Evolutionary conservation across 2,329 filamentous ascomycete species (phyloP).

Genomic region (Trichoderma asperellum): DNA sequence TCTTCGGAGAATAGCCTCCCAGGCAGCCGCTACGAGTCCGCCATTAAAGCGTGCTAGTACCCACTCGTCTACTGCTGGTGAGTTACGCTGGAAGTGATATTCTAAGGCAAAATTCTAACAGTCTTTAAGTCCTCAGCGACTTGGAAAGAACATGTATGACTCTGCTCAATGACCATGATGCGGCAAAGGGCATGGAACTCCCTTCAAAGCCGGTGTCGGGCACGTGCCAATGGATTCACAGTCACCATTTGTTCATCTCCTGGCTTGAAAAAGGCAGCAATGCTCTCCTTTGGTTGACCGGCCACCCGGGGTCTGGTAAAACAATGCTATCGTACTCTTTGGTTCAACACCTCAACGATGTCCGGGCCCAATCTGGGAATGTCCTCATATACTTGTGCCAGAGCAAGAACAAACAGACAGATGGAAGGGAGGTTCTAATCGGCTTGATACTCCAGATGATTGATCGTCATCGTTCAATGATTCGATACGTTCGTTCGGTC

Average conservation of each 20-base stretch:
- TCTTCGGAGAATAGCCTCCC: constrained; percentile 31
- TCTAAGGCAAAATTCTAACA: constrained; percentile 9
- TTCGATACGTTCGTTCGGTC: constrained; percentile 29
- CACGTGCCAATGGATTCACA: constrained; percentile 45
- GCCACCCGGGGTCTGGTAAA: constrained; percentile 45
- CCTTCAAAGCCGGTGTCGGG: constrained; percentile 39
- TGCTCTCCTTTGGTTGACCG: constrained; percentile 44
- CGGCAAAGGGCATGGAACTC: too few relatives aligned
- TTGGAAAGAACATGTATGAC: constrained; percentile 40
- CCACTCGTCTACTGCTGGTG: not conserved
- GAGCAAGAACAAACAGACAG: constrained; percentile 42
- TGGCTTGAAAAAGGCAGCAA: constrained; percentile 39
- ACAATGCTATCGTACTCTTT: constrained; percentile 43
- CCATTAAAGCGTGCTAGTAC: too few relatives aligned
- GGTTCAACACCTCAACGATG: constrained; percentile 37
- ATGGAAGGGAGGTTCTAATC: constrained; percentile 43
- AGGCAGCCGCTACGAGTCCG: constrained; percentile 1
- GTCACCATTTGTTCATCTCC: constrained; percentile 36
- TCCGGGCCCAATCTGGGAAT: constrained; percentile 27
- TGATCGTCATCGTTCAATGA: constrained; percentile 38
- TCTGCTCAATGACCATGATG: constrained; percentile 40
- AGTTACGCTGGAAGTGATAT: not conserved
- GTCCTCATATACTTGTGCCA: constrained; percentile 44
- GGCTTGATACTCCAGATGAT: constrained; percentile 44
- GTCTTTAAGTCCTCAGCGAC: constrained; percentile 38